Evolutionary conservation across 1,139 yeast species (phyloP), one percentile per base, ranked within the genome.

Genomic region (Lodderomyces theae): DNA sequence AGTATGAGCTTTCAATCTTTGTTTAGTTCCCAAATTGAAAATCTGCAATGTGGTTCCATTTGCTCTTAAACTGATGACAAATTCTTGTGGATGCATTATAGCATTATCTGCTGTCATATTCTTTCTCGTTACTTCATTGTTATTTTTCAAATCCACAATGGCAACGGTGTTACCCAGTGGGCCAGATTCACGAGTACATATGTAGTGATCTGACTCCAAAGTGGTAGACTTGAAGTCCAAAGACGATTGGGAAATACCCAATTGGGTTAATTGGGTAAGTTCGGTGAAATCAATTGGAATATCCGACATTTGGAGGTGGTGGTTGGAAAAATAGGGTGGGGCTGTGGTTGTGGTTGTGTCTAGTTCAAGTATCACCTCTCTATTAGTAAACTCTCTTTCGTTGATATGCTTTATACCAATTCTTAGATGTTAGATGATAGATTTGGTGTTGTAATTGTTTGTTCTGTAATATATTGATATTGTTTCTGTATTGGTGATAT

Each of bases 71-170:
- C 96, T 89, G 54, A 94, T 90, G 51, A 92, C 90, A 65, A 82
- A 79, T 63, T 88, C 84, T 22, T 70, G 61, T 13, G 98, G 97
- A 63, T 90, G 96, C 95, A 94, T 84, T 59, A 94, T 92, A 39
- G 97, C 97, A 50, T 90, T 86, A 66, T 94, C 99, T 38, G 98
- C 99, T 42, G 88, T 80, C 96, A 94, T 94, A 63, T 86, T 86
- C 68, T 94, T 90, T 58, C 95, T 81, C 35, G 80, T 74, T 23
- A 81, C 80, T 52, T 87, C 82, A 53, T 80, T 77, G 68, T 81
- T 82, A 59, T 87, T 82, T 50, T 79, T 74, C 59, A 92, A 75
- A 61, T 92, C 92, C 50, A 94, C 80, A 54, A 94, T 92, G 39
- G 96, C 96, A 42, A 94, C 98, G 10, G 92, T 77, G 65, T 88